These are phyloP conservation scores for Clonostachys chloroleuca DNA, from an alignment of 2,329 filamentous ascomycete genomes.

Conservation along the genomic window DNA sequence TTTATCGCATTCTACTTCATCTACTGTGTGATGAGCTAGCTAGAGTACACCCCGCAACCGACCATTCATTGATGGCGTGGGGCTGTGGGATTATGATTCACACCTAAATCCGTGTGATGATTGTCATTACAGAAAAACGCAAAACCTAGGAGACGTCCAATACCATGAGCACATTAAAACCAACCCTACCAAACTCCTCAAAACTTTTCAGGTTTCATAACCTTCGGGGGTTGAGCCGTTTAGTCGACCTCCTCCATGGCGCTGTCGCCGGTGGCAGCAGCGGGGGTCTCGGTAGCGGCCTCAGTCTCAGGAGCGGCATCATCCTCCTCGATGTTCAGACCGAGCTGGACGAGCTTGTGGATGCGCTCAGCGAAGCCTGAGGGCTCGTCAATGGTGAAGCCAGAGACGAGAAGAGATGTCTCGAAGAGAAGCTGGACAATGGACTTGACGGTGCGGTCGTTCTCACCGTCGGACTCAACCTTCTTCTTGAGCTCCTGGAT, in stretches of 20 bases:
- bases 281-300: conserved; percentile 50
- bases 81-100: conserved; percentile 20
- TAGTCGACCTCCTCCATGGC: conserved; percentile 99
- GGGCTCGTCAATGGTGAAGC: conserved; percentile 99
- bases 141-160: conserved; percentile 25
- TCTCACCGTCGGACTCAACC: conserved; percentile 96
- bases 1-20: conserved; percentile 30
- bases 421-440: conserved; percentile 98
- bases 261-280: conserved; percentile 70
- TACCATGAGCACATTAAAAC: conserved; percentile 22
- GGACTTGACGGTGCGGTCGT: conserved; percentile 98
- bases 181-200: conserved; percentile 32
- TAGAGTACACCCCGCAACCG: conserved; percentile 30
- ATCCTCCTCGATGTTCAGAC: conserved; percentile 93
- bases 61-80: conserved; percentile 6
- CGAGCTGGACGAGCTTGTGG: conserved; percentile 98
- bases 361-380: conserved; percentile 98
- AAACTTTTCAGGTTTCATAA: conserved; percentile 33
- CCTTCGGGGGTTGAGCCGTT: conserved; percentile 18
- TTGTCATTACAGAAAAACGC: conserved; percentile 11
- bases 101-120: conserved; percentile 16
- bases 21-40: conserved; percentile 28
- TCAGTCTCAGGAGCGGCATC: conserved; percentile 60
- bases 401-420: conserved; percentile 96
- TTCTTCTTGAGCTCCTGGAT: conserved; percentile 99